Conservation (phyloP, 306 rosid genomes). For the Malus asiatica region DNA sequence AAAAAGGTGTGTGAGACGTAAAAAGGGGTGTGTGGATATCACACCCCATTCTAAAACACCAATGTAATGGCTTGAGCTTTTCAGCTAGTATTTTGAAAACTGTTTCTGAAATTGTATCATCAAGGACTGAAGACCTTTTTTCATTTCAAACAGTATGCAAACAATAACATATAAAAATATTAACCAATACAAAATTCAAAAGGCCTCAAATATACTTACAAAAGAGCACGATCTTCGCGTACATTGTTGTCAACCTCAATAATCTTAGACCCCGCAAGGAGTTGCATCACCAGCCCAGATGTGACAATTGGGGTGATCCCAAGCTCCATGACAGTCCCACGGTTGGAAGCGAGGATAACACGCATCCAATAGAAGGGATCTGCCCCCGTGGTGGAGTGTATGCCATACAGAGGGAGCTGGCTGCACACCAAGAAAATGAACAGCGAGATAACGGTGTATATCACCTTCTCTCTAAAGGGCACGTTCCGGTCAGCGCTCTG, state of each 20-base stretch:
- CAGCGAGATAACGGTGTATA: constrained; percentile 79
- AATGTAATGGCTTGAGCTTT: not conserved
- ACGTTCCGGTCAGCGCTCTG: constrained; percentile 85
- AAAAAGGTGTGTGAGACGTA: no score
- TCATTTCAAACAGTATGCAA: not conserved
- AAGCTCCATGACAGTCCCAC: constrained; percentile 97
- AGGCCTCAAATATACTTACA: constrained; percentile 41
- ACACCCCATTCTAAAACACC: not conserved
- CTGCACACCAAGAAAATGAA: constrained; percentile 90
- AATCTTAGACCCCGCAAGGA: constrained; percentile 81
- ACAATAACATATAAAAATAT: not conserved
- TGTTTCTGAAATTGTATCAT: not conserved
- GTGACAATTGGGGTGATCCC: constrained; percentile 95
- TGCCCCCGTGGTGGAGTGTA: constrained; percentile 89
- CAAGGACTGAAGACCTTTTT: not conserved
- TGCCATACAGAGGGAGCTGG: constrained; percentile 92
- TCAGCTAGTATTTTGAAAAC: not conserved
- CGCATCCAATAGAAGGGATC: constrained; percentile 99
- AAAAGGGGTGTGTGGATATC: no score
- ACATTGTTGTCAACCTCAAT: constrained; percentile 91
- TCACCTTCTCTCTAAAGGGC: constrained; percentile 92
- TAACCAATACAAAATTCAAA: not conserved
- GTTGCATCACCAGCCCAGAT: constrained; percentile 89
- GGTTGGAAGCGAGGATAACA: constrained; percentile 84
- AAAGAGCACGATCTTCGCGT: constrained; percentile 88